Evolutionary conservation across 768 basidiomycete species (phyloP).

Genomic region (Lentinula detonsa): DNA sequence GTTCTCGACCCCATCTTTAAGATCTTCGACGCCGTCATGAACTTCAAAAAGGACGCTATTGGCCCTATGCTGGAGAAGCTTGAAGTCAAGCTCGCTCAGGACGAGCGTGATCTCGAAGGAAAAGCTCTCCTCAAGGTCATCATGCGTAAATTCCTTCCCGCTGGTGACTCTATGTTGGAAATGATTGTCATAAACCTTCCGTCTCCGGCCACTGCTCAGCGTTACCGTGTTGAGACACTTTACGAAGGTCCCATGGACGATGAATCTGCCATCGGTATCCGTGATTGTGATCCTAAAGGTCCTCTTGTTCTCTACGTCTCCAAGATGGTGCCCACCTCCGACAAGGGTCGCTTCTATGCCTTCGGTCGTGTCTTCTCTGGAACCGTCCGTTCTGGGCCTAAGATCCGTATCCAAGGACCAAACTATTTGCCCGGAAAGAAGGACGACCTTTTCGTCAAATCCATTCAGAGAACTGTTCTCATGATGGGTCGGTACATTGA

Average conservation of each 20-base stretch:
- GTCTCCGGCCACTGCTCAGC: slow-evolving; percentile 94
- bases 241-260: slow-evolving; percentile 99
- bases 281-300: slow-evolving; percentile 94
- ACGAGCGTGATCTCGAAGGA: slow-evolving; percentile 92
- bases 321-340: slow-evolving; percentile 99
- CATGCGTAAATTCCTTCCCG: slow-evolving; percentile 99
- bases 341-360: slow-evolving; percentile 99
- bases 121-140: slow-evolving; percentile 94
- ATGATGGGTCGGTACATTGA: slow-evolving; percentile 99
- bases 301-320: slow-evolving; percentile 98
- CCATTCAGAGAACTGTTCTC: slow-evolving; percentile 96
- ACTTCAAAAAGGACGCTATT: slow-evolving; percentile 94
- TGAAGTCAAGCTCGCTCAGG: slow-evolving; percentile 79
- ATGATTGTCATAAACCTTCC: slow-evolving; percentile 99
- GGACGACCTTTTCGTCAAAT: slow-evolving; percentile 96
- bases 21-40: slow-evolving; percentile 98
- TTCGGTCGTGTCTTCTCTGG: slow-evolving; percentile 99
- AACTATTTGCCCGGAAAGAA: slow-evolving; percentile 99
- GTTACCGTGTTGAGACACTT: slow-evolving; percentile 98
- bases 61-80: slow-evolving; percentile 90
- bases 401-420: slow-evolving; percentile 98
- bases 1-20: slow-evolving; percentile 99
- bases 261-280: slow-evolving; percentile 96
- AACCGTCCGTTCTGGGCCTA: slow-evolving; percentile 94
- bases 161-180: slow-evolving; percentile 96